phyloP scores from a whole-genome alignment of 768 basidiomycete species.

The Tylopilus rubrobrunneus region DNA sequence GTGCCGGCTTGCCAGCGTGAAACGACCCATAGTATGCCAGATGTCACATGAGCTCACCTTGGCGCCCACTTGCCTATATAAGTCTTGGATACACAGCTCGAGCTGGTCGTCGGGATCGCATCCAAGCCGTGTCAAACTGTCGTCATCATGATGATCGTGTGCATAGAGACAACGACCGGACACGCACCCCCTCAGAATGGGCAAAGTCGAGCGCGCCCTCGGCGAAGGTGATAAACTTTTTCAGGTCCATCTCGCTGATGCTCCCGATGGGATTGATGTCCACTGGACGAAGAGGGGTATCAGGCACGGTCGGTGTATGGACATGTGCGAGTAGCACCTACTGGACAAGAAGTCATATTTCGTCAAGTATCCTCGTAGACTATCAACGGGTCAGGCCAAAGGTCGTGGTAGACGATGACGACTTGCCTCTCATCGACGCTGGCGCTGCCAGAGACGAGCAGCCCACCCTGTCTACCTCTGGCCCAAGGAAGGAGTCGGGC shows the following conservation, averaged over 20 bases:
- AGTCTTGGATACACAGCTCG: slow-evolving; percentile 86
- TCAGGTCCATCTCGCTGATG: slow-evolving; percentile 96
- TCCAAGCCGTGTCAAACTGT: slow-evolving; percentile 66
- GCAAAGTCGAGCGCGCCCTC: slow-evolving; percentile 72
- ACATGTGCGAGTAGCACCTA: slow-evolving; percentile 23
- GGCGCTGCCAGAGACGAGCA: slow-evolving; percentile 95
- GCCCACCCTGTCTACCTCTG: slow-evolving; percentile 48
- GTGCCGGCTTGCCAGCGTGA: slow-evolving; percentile 37
- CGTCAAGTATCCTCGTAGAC: slow-evolving; percentile 92
- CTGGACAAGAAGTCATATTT: slow-evolving; percentile 97
- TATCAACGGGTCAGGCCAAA: slow-evolving; percentile 26
- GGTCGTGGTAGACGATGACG: not conserved
- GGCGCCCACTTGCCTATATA: slow-evolving; percentile 87
- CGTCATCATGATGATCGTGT: not conserved
- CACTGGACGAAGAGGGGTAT: slow-evolving; percentile 40
- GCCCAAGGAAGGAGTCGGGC: no score
- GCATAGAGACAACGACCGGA: no score
- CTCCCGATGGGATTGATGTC: slow-evolving; percentile 98
- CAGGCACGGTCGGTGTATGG: not conserved
- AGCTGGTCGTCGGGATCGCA: slow-evolving; percentile 92
- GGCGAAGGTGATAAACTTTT: slow-evolving; percentile 90
- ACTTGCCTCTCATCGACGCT: slow-evolving; percentile 94
- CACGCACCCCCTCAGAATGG: slow-evolving; percentile 70
- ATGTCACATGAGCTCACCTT: slow-evolving; percentile 44
- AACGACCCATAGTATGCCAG: no score